Evolutionary conservation across 169 alveolate genomes (phyloP).

Genomic region (Cryptosporidium canis): DNA sequence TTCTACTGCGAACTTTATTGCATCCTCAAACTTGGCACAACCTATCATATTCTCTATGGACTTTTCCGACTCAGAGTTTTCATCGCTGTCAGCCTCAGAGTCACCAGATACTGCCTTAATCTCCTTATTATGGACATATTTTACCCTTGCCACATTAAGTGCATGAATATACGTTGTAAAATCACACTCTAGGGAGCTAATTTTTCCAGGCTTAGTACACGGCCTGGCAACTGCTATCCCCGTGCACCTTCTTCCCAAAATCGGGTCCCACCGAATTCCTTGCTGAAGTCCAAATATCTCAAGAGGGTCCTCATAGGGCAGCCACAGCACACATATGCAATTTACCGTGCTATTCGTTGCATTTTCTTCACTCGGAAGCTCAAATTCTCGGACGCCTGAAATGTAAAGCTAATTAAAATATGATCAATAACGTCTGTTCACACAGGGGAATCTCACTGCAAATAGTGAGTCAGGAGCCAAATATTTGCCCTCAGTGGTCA

Average conservation of each 20-base stretch:
- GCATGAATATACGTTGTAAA: slow-evolving; percentile 69
- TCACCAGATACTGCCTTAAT: not conserved
- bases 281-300: slow-evolving; percentile 70
- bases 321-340: slow-evolving; percentile 57
- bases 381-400: slow-evolving; percentile 53
- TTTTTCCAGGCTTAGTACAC: slow-evolving; percentile 46
- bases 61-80: not conserved
- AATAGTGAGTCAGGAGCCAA: not conserved
- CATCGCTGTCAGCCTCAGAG: not conserved
- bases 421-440: not conserved
- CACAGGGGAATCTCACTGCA: not conserved
- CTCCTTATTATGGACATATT: slow-evolving; percentile 31
- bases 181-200: slow-evolving; percentile 41
- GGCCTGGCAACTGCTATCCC: slow-evolving; percentile 71
- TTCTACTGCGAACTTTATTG: slow-evolving; percentile 34
- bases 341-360: slow-evolving; percentile 6
- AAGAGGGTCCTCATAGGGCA: slow-evolving; percentile 61
- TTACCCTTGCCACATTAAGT: slow-evolving; percentile 28
- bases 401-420: slow-evolving; percentile 35
- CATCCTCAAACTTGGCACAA: slow-evolving; percentile 12
- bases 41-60: not conserved
- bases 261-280: slow-evolving; percentile 71
- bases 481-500: too few relatives aligned
- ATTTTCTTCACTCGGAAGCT: slow-evolving; percentile 8
- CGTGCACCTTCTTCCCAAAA: slow-evolving; percentile 67